Conservation (phyloP, 1,284 basidiomycete species). For the Cutaneotrichosporon daszewskae region DNA sequence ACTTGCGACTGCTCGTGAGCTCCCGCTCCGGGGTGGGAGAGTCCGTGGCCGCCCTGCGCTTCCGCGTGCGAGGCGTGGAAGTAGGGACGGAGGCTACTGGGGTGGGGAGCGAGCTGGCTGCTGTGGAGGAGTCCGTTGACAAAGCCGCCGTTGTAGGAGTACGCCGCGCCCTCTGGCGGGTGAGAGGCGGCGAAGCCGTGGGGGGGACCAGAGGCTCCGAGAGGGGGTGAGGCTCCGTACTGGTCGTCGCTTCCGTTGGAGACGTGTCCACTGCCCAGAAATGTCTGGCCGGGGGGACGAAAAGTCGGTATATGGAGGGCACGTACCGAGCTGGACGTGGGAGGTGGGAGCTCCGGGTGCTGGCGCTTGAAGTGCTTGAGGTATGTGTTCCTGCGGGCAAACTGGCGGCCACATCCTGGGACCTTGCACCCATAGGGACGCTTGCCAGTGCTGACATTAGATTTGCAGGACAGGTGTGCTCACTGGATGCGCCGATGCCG, state of each 20-base stretch:
- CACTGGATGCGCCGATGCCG: slow-evolving; percentile 55
- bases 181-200: slow-evolving; percentile 39
- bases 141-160: slow-evolving; percentile 29
- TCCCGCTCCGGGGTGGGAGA: slow-evolving; percentile 2
- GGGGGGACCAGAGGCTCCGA: slow-evolving; percentile 12
- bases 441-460: slow-evolving; percentile 30
- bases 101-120: slow-evolving; percentile 9
- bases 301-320: slow-evolving; percentile 15
- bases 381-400: slow-evolving; percentile 41
- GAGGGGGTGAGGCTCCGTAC: slow-evolving; percentile 20
- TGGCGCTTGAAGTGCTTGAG: slow-evolving; percentile 39
- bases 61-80: slow-evolving; percentile 13
- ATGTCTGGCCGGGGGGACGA: slow-evolving; percentile 9
- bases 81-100: slow-evolving; percentile 9
- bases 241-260: no score
- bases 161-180: slow-evolving; percentile 38
- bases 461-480: slow-evolving; percentile 24
- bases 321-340: slow-evolving; percentile 21
- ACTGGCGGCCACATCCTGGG: slow-evolving; percentile 29
- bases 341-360: slow-evolving; percentile 38
- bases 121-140: slow-evolving; percentile 16
- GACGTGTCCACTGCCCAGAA: slow-evolving; percentile 12
- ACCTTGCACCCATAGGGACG: slow-evolving; percentile 39
- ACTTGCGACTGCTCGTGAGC: slow-evolving; percentile 1
- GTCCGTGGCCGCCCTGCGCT: neutral